Evolutionary conservation across 2,329 filamentous ascomycete species (phyloP), one percentile per base, ranked within the genome.

Genomic region (Alternaria tenuissima): DNA sequence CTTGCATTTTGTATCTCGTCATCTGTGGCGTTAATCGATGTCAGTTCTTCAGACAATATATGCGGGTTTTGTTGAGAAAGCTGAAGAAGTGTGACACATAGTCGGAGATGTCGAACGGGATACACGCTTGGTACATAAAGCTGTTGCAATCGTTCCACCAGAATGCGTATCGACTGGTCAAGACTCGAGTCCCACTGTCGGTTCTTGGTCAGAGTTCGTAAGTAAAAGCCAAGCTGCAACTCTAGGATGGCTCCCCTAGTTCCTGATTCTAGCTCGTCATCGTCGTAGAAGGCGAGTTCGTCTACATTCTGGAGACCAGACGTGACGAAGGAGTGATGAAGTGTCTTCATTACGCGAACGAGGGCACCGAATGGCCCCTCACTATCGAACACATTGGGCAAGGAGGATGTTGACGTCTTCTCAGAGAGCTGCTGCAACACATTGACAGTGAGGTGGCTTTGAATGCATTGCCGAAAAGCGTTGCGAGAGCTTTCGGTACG

Each of bases 401-500:
- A 80, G 0, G 89, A 82, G 47, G 82, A 79, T 1, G 76, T 83
- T 1, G 81, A 75, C 6, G 90, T 80, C 3, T 78, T 76, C 5
- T 79, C 67, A 0, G 85, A 84, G n/a, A 91, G 82, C 1, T 78
- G 74, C n/a, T 81, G 74, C 26, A 91, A 77, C 1, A 84, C 81
- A 3, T 87, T 87, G 39, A 86, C 83, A 26, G 86, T 84, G 5
- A 91, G 81, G 68, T 90, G 82, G 54, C 84, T 84, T 16, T 85
- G 83, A 57, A 89, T 85, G n/a, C 92, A 86, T 16, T 85, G 83
- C 51, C 84, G 80, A 7, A 91, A 82, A 2, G 87, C 85, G 32
- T 84, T 81, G 11, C 87, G 81, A 0, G 89, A 86, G 62, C 90
- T 86, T 3, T 86, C 84, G 18, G 79, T 78, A 46, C 85, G 82